Evolutionary conservation across 805 yeast species (phyloP), one percentile per base, ranked within the genome.

Genomic region (Debaryomyces castellii): DNA sequence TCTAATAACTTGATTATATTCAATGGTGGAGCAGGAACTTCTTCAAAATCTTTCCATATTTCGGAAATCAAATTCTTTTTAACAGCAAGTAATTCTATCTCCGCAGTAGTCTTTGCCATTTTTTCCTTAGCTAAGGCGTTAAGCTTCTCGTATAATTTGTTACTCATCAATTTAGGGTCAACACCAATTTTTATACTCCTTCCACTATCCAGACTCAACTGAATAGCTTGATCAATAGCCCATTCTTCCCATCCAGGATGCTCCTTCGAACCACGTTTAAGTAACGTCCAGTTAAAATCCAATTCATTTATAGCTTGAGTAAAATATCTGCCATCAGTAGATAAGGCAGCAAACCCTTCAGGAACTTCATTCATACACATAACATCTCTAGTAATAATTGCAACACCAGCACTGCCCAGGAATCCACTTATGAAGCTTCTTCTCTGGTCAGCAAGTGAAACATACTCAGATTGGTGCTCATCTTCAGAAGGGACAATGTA

Each of bases 31-130:
- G 54, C 58, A 20, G 97, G 97, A 6, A 71, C 55, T 18, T 74
- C 74, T 67, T 89, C 92, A 55, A 82, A 82, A 9, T 70, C 55
- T 5, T 69, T 67, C 96, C 96, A 90, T 16, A 90, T 83, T 21
- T 58, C 55, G 55, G 89, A 97, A 24, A 94, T 70, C 53, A 94
- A 72, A 61, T 92, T 92, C 12, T 71, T 76, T 44, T 61, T 58
- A n/a, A 77, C 64, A 0, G 82, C 67, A 7, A 71, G 67, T 11
- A 80, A 53, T 46, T 67, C 73, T 16, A 77, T 69, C 41, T 67
- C 65, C 2, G 68, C 72, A 30, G 60, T 59, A 6, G 59, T 51
- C 14, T 49, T 53, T 17, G 48, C 36, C 10, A 60, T 38, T 36
- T 64, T 64, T 3, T 60, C 53, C 18, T 59, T 56, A 40, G 78